Evolutionary conservation across 2,329 filamentous ascomycete species (phyloP).

Genomic region (Xylaria digitata): DNA sequence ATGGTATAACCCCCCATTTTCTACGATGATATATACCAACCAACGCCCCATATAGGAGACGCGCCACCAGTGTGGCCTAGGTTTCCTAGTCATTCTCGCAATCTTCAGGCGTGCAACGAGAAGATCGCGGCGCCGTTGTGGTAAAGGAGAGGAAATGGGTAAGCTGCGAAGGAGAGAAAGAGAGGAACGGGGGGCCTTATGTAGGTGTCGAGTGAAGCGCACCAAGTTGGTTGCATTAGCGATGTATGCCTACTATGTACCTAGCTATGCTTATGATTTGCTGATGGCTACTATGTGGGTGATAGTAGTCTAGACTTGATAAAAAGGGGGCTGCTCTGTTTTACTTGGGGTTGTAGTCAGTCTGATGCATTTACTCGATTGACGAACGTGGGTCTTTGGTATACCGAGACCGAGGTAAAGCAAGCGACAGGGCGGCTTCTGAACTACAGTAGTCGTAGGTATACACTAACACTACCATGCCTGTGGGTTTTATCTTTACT

Average conservation of each 20-base stretch:
- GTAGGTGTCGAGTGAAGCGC: not conserved
- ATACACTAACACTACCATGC: no score
- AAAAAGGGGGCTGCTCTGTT: not conserved
- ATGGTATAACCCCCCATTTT: not conserved
- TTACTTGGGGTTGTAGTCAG: not conserved
- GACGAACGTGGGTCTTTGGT: not conserved
- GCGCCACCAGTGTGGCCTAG: not conserved
- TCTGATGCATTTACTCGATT: not conserved
- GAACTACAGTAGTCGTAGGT: no score
- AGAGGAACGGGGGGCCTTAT: no score
- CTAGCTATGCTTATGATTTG: not conserved
- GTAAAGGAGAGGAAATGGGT: not conserved
- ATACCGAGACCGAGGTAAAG: constrained; percentile 3
- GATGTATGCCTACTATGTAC: not conserved
- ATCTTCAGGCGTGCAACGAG: not conserved
- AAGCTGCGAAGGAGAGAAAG: not conserved
- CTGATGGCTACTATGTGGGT: not conserved
- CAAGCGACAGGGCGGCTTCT: no score
- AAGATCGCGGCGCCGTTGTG: not conserved
- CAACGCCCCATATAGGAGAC: not conserved
- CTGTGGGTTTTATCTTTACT: no score
- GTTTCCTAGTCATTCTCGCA: not conserved
- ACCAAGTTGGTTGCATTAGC: not conserved
- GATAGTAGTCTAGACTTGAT: not conserved
- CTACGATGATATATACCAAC: not conserved